A percentile compares a stretch with the other conserved stretches of the same genome.
Evolutionary conservation across 805 yeast genomes (phyloP).

Genomic region (Monosporozyma aquatica): DNA sequence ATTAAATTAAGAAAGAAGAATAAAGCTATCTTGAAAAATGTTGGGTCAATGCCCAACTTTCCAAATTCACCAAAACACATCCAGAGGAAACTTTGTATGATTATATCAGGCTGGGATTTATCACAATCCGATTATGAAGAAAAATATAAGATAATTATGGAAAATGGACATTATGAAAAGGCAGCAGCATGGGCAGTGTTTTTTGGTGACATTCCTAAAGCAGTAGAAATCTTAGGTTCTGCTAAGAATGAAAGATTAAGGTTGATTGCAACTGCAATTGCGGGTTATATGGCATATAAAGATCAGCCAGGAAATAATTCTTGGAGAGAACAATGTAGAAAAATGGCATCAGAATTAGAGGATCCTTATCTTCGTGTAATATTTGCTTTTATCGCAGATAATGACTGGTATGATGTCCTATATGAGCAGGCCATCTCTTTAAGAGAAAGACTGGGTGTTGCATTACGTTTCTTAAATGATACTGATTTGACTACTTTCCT

Average conservation of each 20-base stretch:
- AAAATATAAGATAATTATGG: constrained; percentile 48
- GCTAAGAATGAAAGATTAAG: constrained; percentile 62
- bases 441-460: constrained; percentile 83
- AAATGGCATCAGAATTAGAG: constrained; percentile 77
- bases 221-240: constrained; percentile 69
- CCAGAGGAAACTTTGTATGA: constrained; percentile 69
- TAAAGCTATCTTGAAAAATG: constrained; percentile 18
- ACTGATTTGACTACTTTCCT: constrained; percentile 66
- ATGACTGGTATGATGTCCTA: constrained; percentile 92
- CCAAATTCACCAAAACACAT: constrained; percentile 34
- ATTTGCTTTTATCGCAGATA: constrained; percentile 87
- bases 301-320: constrained; percentile 48
- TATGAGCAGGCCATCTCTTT: constrained; percentile 85
- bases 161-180: constrained; percentile 58
- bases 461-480: constrained; percentile 75
- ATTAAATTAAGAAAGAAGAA: constrained; percentile 35
- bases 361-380: constrained; percentile 86
- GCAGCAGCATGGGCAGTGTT: constrained; percentile 99
- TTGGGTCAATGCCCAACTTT: constrained; percentile 13
- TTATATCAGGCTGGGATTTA: constrained; percentile 86
- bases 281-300: constrained; percentile 57
- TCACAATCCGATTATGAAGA: constrained; percentile 67
- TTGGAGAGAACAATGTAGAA: constrained; percentile 91
- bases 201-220: constrained; percentile 76
- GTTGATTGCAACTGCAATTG: constrained; percentile 86